phyloP scores from a whole-genome alignment of 768 basidiomycete species.

The Tremella fuciformis region DNA sequence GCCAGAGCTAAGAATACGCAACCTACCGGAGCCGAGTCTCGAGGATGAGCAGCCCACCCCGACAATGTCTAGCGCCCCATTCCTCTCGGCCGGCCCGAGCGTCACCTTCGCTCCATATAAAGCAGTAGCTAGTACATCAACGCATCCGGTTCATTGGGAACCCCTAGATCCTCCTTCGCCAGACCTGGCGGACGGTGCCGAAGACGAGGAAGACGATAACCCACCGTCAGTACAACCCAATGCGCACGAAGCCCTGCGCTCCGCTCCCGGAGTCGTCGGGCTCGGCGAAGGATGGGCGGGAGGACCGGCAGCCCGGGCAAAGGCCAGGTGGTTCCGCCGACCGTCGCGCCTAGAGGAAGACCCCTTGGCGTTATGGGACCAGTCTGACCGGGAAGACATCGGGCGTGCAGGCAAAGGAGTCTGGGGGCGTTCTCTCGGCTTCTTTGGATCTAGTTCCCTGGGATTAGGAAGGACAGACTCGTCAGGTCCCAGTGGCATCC shows the following conservation, averaged over 20 bases:
- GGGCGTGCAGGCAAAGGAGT: neutral
- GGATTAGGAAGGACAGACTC: too few species aligned
- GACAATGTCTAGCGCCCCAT: too few species aligned
- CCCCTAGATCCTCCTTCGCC: neutral
- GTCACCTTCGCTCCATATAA: too few species aligned
- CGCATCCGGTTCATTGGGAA: too few species aligned
- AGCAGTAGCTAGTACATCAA: too few species aligned
- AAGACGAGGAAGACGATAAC: constrained; percentile 7
- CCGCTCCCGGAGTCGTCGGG: constrained; percentile 36
- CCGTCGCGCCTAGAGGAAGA: constrained; percentile 7
- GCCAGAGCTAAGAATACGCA: too few species aligned
- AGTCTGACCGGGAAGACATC: neutral
- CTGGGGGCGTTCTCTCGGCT: neutral
- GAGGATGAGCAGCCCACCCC: too few species aligned
- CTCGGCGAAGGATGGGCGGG: constrained; percentile 47
- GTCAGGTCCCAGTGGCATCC: too few species aligned
- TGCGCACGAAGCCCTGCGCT: constrained; percentile 19
- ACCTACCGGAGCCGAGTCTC: too few species aligned
- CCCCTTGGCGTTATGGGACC: constrained; percentile 21
- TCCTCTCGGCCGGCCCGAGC: too few species aligned
- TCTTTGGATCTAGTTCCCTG: neutral
- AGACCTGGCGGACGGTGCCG: neutral
- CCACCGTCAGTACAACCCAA: neutral
- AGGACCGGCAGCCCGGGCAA: constrained; percentile 17
- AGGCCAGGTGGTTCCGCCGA: neutral